A percentile compares a stretch with the other conserved stretches of the same genome.
These are phyloP conservation scores for Nosema muscidifuracis DNA, from an alignment of 371 early-diverging fungal species.

Conservation along the genomic window DNA sequence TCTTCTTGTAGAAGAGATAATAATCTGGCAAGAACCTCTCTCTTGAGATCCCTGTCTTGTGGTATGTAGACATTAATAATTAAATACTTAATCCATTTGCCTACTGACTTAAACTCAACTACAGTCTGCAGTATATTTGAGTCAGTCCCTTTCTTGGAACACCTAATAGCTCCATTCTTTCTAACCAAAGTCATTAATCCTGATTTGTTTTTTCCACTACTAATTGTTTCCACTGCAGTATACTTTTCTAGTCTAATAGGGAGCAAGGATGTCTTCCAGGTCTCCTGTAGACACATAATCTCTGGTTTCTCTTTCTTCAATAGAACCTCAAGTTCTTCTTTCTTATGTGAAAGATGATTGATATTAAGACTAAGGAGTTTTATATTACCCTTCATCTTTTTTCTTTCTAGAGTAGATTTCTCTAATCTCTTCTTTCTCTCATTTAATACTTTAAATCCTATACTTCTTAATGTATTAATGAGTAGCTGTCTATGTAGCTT, in stretches of 20 bases:
- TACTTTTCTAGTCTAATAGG: background rate
- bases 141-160: background rate
- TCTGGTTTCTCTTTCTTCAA: background rate
- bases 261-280: background rate
- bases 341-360: background rate
- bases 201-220: background rate
- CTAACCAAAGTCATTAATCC: background rate
- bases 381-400: background rate
- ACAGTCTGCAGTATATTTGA: background rate
- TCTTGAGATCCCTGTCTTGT: background rate
- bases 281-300: background rate
- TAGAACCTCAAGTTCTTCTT: background rate
- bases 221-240: background rate
- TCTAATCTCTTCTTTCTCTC: background rate
- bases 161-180: background rate
- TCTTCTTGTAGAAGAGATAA: background rate
- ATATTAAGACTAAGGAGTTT: background rate
- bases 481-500: background rate
- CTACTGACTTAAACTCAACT: background rate
- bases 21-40: background rate
- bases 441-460: background rate
- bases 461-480: background rate
- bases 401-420: background rate
- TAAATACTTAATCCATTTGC: conserved; percentile 4
- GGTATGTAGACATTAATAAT: conserved; percentile 1